Base-by-base conservation (phyloP, 2,329 filamentous ascomycete genomes). In the Pseudogymnoascus sp. region DNA sequence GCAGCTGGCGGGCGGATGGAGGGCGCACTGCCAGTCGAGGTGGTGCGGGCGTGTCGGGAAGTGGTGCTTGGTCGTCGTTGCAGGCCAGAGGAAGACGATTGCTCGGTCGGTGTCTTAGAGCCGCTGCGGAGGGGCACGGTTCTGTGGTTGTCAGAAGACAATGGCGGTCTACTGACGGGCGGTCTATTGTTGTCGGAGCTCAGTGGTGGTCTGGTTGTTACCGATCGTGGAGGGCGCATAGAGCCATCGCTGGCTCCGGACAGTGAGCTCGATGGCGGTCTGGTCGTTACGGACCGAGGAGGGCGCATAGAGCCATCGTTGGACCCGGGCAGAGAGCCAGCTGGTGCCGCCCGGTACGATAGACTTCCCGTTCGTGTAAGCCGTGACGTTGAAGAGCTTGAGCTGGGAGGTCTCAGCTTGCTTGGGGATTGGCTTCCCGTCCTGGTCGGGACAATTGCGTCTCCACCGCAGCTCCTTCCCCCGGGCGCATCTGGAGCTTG, bases 361-460 rank as follows among this genome's bases (percentile, higher is more conserved):
- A 35, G 11, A 33, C 50, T 56, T 15, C 50, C 50, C 17, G 59
- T 17, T 9, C 59, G n/a, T 11, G 35, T 42, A 26, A 60, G 33
- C 31, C 35, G 38, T 38, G 59, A 60, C 5, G 59, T 60, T 11
- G 59, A 60, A 42, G 59, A 26, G 21, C 21, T 40, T 38, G 59
- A 60, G 35, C 59, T 60, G 19, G 59, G 21, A 60, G 59, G 59
- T 23, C 59, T 60, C 38, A 74, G 67, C 63, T 71, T 68, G 66
- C 71, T 73, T 38, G 72, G 71, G 53, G 72, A 73, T 62, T 69
- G 68, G 64, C 62, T 67, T 6, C 23, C 64, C 26, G 65, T 67
- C 31, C 31, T 67, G 65, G n/a, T n/a, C 37, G n/a, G 21, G 19
- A 46, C 63, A 53, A 31, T 37, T 31, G 11, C 44, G 62, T 59